These are phyloP conservation scores for Hymenoscyphus repandus DNA, from an alignment of 2,329 filamentous ascomycete species.

Conservation along the genomic window DNA sequence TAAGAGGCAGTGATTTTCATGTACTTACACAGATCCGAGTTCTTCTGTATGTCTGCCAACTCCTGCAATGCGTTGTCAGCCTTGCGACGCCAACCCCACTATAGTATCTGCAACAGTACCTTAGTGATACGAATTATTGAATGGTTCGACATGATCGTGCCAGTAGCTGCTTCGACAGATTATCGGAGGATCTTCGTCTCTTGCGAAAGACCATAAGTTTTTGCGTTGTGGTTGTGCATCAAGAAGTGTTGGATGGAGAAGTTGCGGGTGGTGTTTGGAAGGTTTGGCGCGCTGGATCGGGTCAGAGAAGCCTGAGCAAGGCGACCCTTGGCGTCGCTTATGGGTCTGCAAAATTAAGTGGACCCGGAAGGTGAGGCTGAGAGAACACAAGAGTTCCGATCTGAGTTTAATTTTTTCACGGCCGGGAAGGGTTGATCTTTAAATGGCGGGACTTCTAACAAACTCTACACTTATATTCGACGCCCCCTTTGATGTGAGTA, in stretches of 20 bases:
- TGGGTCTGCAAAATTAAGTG: neutral
- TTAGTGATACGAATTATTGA: slow-evolving; percentile 84
- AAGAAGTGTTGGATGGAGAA: neutral
- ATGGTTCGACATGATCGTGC: slow-evolving; percentile 68
- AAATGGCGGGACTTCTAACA: too few relatives aligned
- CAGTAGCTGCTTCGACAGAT: slow-evolving; percentile 3
- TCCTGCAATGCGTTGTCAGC: slow-evolving; percentile 53
- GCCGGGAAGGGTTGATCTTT: too few relatives aligned
- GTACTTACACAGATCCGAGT: slow-evolving; percentile 71
- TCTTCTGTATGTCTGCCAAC: slow-evolving; percentile 78
- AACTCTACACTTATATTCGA: too few relatives aligned
- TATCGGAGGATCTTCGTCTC: slow-evolving; percentile 5
- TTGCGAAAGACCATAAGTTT: slow-evolving; percentile 10
- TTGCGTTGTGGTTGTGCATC: neutral
- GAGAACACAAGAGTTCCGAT: neutral
- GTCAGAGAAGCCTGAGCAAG: neutral
- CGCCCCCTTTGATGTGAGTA: too few relatives aligned
- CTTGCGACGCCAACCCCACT: slow-evolving; percentile 26
- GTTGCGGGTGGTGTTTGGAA: neutral
- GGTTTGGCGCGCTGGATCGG: neutral
- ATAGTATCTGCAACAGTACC: slow-evolving; percentile 39
- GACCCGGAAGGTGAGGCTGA: neutral
- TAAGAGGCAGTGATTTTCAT: neutral
- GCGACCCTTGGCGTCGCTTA: neutral
- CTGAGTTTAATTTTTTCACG: too few relatives aligned